Evolutionary conservation across 2,329 filamentous ascomycete species (phyloP).

Genomic region (Colletotrichum trifolii): DNA sequence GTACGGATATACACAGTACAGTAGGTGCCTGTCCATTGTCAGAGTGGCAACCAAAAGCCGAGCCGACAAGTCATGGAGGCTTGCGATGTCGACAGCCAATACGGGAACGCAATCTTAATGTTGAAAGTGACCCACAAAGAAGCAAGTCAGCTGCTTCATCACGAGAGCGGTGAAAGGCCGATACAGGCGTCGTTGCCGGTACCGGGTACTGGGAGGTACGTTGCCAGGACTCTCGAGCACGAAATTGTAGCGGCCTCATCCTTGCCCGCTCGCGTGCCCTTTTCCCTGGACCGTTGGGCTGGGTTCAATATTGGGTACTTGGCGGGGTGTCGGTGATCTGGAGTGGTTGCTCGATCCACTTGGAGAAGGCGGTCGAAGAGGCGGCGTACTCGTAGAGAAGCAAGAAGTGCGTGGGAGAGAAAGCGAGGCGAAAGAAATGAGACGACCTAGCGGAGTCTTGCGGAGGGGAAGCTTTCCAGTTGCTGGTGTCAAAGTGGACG

Average conservation of each 20-base stretch:
- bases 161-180: constrained; percentile 30
- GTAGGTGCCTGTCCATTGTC: too few species aligned
- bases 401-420: not conserved
- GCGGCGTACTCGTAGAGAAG: not conserved
- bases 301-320: constrained; percentile 27
- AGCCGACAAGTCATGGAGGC: constrained; percentile 24
- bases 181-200: constrained; percentile 5
- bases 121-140: constrained; percentile 12
- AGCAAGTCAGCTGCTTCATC: constrained; percentile 34
- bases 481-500: constrained; percentile 14
- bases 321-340: constrained; percentile 28
- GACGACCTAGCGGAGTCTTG: constrained; percentile 33
- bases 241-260: constrained; percentile 13
- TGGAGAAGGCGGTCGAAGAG: constrained; percentile 32
- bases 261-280: constrained; percentile 34
- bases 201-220: constrained; percentile 16
- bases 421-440: not conserved
- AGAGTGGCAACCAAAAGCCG: constrained; percentile 17
- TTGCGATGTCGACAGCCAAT: constrained; percentile 10
- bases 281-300: constrained; percentile 28
- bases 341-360: constrained; percentile 22
- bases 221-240: not conserved
- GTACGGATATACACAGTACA: not conserved
- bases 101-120: constrained; percentile 4
- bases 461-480: constrained; percentile 23